These are phyloP conservation scores for Mediolabrus comicus DNA, from an alignment of 108 stramenopile species.

Conservation along the genomic window DNA sequence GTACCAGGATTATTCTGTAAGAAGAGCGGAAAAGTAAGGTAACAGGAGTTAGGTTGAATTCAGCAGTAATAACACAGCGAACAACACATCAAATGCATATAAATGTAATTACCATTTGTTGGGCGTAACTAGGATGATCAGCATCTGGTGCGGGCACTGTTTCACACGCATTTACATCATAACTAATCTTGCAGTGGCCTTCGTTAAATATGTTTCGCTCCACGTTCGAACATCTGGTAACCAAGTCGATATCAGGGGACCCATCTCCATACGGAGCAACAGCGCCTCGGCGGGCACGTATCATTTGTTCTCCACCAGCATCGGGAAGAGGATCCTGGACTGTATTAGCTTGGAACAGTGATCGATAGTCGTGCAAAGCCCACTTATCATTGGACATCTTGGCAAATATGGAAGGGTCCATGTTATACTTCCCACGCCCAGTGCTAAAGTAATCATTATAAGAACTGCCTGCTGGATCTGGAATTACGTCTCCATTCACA, in stretches of 20 bases:
- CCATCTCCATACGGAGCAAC: conserved; percentile 8
- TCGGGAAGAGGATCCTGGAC: conserved; percentile 10
- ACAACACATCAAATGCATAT: no score
- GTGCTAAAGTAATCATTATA: conserved; percentile 21
- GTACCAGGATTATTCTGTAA: background rate
- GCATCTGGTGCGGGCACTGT: conserved; percentile 6
- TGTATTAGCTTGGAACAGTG: conserved; percentile 20
- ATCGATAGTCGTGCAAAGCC: conserved; percentile 34
- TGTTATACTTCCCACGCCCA: conserved; percentile 27
- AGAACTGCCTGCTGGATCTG: conserved; percentile 15
- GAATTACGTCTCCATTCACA: conserved; percentile 20
- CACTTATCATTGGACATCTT: conserved; percentile 26
- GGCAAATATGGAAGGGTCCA: conserved; percentile 33
- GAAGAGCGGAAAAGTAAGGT: no score
- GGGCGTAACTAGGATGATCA: no score
- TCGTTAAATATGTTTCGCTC: conserved; percentile 32
- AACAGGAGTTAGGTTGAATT: no score
- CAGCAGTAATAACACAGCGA: no score
- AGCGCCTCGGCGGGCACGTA: background rate
- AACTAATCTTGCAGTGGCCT: conserved; percentile 11
- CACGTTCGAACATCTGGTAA: conserved; percentile 27
- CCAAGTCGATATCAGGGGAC: conserved; percentile 2
- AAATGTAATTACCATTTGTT: background rate
- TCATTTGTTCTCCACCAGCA: conserved; percentile 13
- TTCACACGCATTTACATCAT: conserved; percentile 23